Conservation (phyloP, 352 stramenopile genomes). For the Blastocystis sp. region DNA sequence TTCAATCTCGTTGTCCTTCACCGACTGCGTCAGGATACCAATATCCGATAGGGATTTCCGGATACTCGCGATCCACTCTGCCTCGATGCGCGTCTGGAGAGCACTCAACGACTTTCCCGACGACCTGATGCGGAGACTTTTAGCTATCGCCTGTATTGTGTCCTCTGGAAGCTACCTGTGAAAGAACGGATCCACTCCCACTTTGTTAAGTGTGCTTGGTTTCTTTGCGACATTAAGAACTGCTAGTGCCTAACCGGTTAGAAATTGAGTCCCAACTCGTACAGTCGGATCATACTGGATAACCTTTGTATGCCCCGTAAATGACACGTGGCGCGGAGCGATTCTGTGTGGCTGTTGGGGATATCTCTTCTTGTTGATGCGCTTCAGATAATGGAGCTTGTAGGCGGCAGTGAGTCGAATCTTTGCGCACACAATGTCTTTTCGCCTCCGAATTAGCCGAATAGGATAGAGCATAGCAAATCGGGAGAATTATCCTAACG, state of each 20-base stretch:
- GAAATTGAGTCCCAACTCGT: neutral
- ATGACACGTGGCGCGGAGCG: neutral
- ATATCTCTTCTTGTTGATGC: slow-evolving; percentile 34
- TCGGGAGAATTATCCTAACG: no score
- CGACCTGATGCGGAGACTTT: neutral
- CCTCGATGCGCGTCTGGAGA: neutral
- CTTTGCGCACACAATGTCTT: neutral
- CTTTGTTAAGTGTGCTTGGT: neutral
- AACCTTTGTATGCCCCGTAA: neutral
- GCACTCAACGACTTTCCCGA: neutral
- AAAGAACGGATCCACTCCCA: neutral
- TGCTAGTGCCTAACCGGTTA: neutral
- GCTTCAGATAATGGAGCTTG: neutral
- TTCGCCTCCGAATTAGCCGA: neutral
- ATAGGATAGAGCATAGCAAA: slow-evolving; percentile 2
- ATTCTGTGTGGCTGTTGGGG: neutral
- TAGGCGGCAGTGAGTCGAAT: neutral
- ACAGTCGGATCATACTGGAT: neutral
- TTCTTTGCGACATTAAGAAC: neutral
- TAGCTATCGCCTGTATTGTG: neutral
- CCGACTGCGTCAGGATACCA: neutral
- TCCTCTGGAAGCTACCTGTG: neutral
- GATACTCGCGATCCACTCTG: neutral
- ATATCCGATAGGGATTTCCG: neutral
- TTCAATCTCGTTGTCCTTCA: neutral